phyloP scores from a whole-genome alignment of 176 grass and related monocot species.

The Phoenix dactylifera region DNA sequence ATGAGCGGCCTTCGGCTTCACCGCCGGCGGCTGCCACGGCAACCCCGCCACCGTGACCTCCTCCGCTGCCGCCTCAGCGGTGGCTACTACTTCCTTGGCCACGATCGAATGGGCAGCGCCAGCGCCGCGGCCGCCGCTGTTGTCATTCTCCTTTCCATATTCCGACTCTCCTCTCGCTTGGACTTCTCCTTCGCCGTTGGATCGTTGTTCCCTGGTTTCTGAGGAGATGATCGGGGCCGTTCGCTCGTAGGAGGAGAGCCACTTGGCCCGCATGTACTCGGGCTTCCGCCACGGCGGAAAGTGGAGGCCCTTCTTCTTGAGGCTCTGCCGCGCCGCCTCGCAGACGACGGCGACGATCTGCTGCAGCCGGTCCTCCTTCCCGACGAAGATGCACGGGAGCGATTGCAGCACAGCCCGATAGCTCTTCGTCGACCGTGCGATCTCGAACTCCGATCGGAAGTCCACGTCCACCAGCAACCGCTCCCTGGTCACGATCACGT shows the following conservation, averaged over 20 bases:
- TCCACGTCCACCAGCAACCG: conserved; percentile 79
- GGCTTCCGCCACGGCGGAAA: conserved; percentile 75
- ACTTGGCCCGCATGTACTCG: conserved; percentile 94
- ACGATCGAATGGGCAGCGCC: too few species aligned
- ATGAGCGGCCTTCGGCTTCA: conserved; percentile 45
- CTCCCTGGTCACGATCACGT: conserved; percentile 54
- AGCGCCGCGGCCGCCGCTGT: too few species aligned
- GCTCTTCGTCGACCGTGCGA: conserved; percentile 64
- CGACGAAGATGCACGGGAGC: conserved; percentile 60
- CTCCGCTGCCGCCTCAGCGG: background rate
- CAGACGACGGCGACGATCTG: conserved; percentile 56
- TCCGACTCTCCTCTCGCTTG: too few species aligned
- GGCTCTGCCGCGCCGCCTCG: conserved; percentile 51
- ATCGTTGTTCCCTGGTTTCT: too few species aligned
- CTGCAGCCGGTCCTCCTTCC: conserved; percentile 52
- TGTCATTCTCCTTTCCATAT: too few species aligned
- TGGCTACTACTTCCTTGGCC: too few species aligned
- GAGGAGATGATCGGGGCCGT: too few species aligned
- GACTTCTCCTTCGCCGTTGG: too few species aligned
- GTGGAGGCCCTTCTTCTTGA: conserved; percentile 75
- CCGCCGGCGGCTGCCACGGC: conserved; percentile 32
- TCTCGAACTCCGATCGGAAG: conserved; percentile 68
- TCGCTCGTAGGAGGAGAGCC: conserved; percentile 68
- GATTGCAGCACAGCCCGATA: conserved; percentile 56
- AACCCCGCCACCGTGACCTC: background rate